Evolutionary conservation across 2,329 filamentous ascomycete genomes (phyloP).

Genomic region (Peltaster fructicola): DNA sequence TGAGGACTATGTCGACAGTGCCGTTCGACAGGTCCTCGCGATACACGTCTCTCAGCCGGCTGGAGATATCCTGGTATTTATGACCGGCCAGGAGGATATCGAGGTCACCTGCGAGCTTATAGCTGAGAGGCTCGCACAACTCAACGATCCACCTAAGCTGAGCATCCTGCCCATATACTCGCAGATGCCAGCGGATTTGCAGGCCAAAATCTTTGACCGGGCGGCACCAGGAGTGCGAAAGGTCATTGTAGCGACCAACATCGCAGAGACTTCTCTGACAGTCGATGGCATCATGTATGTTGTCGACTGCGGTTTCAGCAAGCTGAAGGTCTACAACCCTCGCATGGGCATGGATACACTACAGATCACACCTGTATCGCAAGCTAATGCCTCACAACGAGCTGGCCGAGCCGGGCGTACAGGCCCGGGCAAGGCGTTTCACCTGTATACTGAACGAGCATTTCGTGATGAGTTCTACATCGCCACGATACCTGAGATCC

Average conservation of each 20-base stretch:
- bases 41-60: conserved; percentile 90
- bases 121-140: conserved; percentile 65
- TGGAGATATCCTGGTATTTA: conserved; percentile 94
- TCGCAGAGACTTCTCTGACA: conserved; percentile 92
- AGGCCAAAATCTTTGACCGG: conserved; percentile 92
- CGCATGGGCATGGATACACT: conserved; percentile 99
- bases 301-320: conserved; percentile 88
- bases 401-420: conserved; percentile 88
- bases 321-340: conserved; percentile 96
- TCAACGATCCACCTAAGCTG: conserved; percentile 89
- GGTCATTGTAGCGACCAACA: conserved; percentile 96
- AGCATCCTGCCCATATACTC: conserved; percentile 96
- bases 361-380: conserved; percentile 92
- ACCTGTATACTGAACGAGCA: conserved; percentile 82
- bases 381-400: conserved; percentile 86
- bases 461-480: conserved; percentile 95
- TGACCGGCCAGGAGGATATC: conserved; percentile 98
- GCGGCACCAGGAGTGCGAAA: conserved; percentile 83
- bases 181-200: conserved; percentile 96
- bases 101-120: conserved; percentile 90
- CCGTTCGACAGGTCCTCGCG: conserved; percentile 85
- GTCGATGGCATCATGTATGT: conserved; percentile 99
- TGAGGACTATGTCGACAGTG: conserved; percentile 93
- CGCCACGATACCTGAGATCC: conserved; percentile 93
- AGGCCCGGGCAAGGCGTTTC: conserved; percentile 86